Base-by-base conservation (phyloP, 225 moss, liverwort and hornwort species). In the Thuidium tamariscinum region DNA sequence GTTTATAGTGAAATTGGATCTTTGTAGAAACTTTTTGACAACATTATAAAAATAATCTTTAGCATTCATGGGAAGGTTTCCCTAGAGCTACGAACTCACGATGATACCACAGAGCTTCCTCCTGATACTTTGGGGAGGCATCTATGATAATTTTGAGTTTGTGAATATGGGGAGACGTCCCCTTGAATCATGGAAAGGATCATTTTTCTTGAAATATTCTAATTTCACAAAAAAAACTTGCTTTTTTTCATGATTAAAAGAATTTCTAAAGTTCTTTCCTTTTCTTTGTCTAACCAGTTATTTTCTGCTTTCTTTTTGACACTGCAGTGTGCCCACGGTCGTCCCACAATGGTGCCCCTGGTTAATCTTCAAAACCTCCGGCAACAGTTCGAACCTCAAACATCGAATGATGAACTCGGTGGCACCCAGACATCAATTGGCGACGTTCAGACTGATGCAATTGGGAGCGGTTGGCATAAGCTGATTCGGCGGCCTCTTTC, bases 281-380 rank as follows among this genome's bases (percentile, higher is more conserved):
- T 36, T 36, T 52, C 69, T 41, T 62, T 63, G 30, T 65, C 72
- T 77, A 78, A 85, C 54, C 68, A 80, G 56, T 62, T 70, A 27
- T 69, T 4, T 70, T 79, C 55, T 86, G 70, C 39, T 74, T 62
- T 44, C 27, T 77, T 83, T n/a, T 59, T 74, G 82, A 54, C 79
- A 55, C 78, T 90, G 90, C 94, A 99, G 98, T 99, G 98, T 90
- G 98, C 98, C 56, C 98, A 99, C 87, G 98, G 98, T 77, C 96
- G 98, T 84, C 98, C 98, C 22, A 97, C 98, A 49, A 99, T 97
- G 98, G 94, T 97, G 36, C 98, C 98, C 44, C 84, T 99, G 49
- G 95, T 99, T 52, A 91, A 97, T 66, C 91, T 97, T 80, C 88
- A 75, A 69, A 92, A 89, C 34, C 91, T 99, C 60, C 92, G 92